These are phyloP conservation scores for Jatropha multifida DNA, from an alignment of 441 rosid genomes.

Conservation along the genomic window DNA sequence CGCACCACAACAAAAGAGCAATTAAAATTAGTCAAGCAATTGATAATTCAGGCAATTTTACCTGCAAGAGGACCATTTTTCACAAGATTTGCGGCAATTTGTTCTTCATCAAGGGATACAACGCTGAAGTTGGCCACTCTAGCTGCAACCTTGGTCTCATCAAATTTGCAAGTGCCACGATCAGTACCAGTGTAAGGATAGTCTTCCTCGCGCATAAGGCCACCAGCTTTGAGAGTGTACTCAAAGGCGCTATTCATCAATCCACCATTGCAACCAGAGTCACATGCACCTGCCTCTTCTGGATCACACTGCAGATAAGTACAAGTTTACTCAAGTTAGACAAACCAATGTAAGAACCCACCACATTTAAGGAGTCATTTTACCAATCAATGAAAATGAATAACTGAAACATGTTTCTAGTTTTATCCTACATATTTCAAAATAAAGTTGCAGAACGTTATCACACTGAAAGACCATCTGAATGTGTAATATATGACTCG, in stretches of 20 bases:
- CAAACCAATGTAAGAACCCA: not conserved
- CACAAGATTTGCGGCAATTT: slow-evolving; percentile 91
- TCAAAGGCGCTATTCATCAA: slow-evolving; percentile 93
- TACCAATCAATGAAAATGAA: not conserved
- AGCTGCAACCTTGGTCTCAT: slow-evolving; percentile 76
- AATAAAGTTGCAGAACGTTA: not conserved
- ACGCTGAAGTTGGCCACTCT: slow-evolving; percentile 87
- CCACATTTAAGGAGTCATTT: too few species aligned
- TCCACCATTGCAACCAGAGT: slow-evolving; percentile 94
- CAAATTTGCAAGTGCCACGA: slow-evolving; percentile 66
- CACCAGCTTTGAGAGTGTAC: slow-evolving; percentile 86
- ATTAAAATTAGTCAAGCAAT: not conserved
- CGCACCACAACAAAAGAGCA: not conserved
- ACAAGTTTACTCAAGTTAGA: not conserved
- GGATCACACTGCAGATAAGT: slow-evolving; percentile 80
- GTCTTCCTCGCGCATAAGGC: slow-evolving; percentile 86
- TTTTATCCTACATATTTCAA: not conserved
- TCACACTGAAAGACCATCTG: not conserved
- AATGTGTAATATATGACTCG: not conserved
- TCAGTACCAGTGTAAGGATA: slow-evolving; percentile 92
- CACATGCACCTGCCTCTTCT: slow-evolving; percentile 74
- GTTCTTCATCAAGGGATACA: slow-evolving; percentile 82
- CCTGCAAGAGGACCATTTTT: slow-evolving; percentile 84
- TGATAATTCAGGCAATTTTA: slow-evolving; percentile 16
- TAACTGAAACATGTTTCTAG: not conserved